Evolutionary conservation across 441 rosid genomes (phyloP), one percentile per base, ranked within the genome.

Genomic region (Arabidopsis lyrata): DNA sequence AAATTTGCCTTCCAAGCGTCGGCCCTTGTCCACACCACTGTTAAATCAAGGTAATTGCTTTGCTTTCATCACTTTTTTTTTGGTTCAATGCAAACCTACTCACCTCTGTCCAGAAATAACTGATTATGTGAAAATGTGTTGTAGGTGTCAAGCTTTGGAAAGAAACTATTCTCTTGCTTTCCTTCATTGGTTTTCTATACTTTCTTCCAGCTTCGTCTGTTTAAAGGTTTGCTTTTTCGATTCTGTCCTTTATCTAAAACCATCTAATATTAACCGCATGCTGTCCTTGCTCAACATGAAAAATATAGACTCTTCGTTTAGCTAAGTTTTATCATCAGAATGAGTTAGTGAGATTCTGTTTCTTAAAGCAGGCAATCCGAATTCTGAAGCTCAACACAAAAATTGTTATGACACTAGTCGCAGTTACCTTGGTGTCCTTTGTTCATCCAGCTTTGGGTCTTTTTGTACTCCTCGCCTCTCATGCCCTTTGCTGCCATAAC

Each of bases 371-470:
- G 99, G 95, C 84, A 41, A 70, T 88, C 52, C 81, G 90, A 87
- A 78, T 88, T 80, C 78, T 89, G 70, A 86, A 87, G 82, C 83
- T 81, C 69, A 87, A 90, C 79, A 84, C 85, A 18, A 80, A 80
- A 57, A 67, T 87, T 44, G 81, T 88, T 72, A 83, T 87, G 56
- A 76, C 88, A 68, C 74, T 85, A 63, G 80, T 66, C 60, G 92
- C 94, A 39, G 82, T 87, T 83, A 70, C 80, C 69, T 79, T 93
- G 80, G 94, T 83, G 44, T 83, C 86, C 80, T 80, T 91, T 70
- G 86, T 95, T 74, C 99, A 93, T 82, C 98, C 98, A 6, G 95
- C 97, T 10, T 82, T 95, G 83, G 97, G 98, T 79, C 85, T 95
- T 68, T 82, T 86, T 63, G 72, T 87, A 65, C 88, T 91, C 76